Percentiles rank a stretch among this genome's conserved stretches.
phyloP scores from a whole-genome alignment of 257 asterid genomes.

The Salvia miltiorrhiza region DNA sequence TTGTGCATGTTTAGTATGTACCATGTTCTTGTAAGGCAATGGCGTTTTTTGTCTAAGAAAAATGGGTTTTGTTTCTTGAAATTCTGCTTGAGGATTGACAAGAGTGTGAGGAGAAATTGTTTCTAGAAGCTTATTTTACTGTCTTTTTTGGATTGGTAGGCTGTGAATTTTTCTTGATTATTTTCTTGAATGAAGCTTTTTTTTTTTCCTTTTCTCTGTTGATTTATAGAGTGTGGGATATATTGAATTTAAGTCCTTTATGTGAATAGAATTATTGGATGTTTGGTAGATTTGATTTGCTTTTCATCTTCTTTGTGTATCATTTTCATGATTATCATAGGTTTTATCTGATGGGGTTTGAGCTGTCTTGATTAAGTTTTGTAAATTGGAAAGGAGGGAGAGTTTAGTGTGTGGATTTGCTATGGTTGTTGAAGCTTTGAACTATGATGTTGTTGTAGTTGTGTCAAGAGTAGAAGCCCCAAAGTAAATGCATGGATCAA shows the following conservation, averaged over 20 bases:
- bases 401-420: constrained; percentile 1
- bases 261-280: constrained; percentile 16
- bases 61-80: constrained; percentile 19
- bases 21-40: constrained; percentile 7
- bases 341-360: neutral
- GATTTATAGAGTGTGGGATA: neutral
- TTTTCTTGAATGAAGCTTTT: neutral
- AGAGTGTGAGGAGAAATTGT: constrained; percentile 1
- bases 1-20: constrained; percentile 22
- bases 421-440: neutral
- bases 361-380: neutral
- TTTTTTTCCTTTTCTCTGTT: neutral
- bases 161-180: neutral
- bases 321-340: neutral
- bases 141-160: constrained; percentile 11
- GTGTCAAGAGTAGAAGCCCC: constrained; percentile 1
- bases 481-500: constrained; percentile 47
- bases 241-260: neutral
- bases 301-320: neutral
- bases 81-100: constrained; percentile 3
- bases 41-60: neutral
- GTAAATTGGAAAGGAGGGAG: neutral
- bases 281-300: neutral
- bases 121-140: neutral
- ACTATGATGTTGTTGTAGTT: constrained; percentile 23